phyloP scores from a whole-genome alignment of 441 rosid species.

The Erysimum cheiri region DNA sequence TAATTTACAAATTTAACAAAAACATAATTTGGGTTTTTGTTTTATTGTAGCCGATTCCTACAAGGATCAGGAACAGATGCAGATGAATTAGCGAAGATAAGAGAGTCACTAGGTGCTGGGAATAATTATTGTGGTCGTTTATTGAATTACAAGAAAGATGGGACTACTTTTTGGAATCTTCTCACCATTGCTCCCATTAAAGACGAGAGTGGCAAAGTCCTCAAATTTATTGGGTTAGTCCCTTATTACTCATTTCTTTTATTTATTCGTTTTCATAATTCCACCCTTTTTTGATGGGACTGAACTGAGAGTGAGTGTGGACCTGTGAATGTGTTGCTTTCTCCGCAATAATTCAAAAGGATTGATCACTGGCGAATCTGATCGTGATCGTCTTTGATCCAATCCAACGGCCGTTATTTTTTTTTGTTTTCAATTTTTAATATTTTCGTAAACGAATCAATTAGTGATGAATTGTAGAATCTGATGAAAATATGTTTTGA shows the following conservation, averaged over 20 bases:
- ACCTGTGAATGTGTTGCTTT: conserved; percentile 33
- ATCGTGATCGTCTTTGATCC: conserved; percentile 20
- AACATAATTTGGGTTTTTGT: not conserved
- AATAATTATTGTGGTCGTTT: conserved; percentile 83
- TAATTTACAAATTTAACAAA: not conserved
- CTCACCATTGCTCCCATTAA: conserved; percentile 94
- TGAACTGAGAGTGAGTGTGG: conserved; percentile 33
- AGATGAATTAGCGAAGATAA: conserved; percentile 74
- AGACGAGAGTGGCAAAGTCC: conserved; percentile 80
- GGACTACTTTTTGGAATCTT: conserved; percentile 95
- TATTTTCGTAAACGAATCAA: not conserved
- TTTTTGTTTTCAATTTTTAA: not conserved
- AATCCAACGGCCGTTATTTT: conserved; percentile 12
- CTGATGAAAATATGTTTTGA: not conserved
- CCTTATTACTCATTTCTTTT: not conserved
- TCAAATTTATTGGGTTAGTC: conserved; percentile 93
- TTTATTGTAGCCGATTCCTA: conserved; percentile 71
- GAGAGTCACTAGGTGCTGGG: conserved; percentile 68
- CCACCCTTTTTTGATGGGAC: conserved; percentile 45
- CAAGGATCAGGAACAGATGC: conserved; percentile 95
- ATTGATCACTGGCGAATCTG: conserved; percentile 13
- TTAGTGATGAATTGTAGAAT: not conserved
- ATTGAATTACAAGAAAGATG: conserved; percentile 94
- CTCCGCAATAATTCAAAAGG: conserved; percentile 34
- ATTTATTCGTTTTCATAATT: too few relatives aligned